These are phyloP conservation scores for Ustilaginoidea virens DNA, from an alignment of 2,329 filamentous ascomycete species.

Conservation along the genomic window DNA sequence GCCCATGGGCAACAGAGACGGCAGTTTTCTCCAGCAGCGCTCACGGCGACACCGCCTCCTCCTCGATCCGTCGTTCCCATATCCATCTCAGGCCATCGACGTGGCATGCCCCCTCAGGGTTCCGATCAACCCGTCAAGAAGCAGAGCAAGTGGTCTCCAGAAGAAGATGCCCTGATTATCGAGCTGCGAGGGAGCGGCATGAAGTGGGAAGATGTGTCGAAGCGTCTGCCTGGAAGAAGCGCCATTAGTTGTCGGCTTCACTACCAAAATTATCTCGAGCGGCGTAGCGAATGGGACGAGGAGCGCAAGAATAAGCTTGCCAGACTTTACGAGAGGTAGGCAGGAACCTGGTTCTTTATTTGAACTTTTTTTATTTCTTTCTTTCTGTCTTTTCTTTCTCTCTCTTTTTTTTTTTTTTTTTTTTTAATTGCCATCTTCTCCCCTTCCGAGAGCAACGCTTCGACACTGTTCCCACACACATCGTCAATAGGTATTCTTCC, in stretches of 20 bases:
- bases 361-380: too few species aligned
- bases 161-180: conserved; percentile 89
- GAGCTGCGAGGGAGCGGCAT: conserved; percentile 79
- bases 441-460: too few species aligned
- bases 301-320: conserved; percentile 96
- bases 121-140: conserved; percentile 68
- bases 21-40: not conserved
- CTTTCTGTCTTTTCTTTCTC: not conserved
- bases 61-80: conserved; percentile 15
- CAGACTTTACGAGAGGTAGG: conserved; percentile 84
- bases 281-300: conserved; percentile 89
- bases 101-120: conserved; percentile 28
- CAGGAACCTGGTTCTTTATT: conserved; percentile 6
- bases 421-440: too few species aligned
- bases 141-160: conserved; percentile 90
- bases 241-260: conserved; percentile 88
- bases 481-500: too few species aligned
- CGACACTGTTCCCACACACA: too few species aligned
- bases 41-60: not conserved
- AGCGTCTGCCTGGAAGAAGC: conserved; percentile 75
- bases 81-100: conserved; percentile 15
- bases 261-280: conserved; percentile 94
- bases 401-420: not conserved
- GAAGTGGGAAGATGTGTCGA: conserved; percentile 99
- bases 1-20: conserved; percentile 11